Conservation (phyloP, 371 early-diverging fungal genomes). For the Mycotypha africana region DNA sequence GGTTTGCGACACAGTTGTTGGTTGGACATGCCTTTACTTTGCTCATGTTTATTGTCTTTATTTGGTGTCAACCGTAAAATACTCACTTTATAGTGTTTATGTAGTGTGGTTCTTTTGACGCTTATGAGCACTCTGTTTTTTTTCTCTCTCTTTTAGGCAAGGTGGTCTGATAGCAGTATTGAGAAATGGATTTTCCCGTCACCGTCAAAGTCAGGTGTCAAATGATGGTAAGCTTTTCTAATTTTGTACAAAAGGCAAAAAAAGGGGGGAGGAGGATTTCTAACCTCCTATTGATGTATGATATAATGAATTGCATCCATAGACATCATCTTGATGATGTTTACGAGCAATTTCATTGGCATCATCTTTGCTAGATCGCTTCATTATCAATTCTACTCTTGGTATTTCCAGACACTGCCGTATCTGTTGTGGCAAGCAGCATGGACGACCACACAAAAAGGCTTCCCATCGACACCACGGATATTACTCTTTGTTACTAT, state of each 20-base stretch:
- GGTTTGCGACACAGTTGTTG: slow-evolving; percentile 60
- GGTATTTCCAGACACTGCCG: slow-evolving; percentile 88
- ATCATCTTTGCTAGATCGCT: slow-evolving; percentile 82
- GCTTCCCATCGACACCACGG: slow-evolving; percentile 9
- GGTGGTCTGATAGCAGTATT: slow-evolving; percentile 51
- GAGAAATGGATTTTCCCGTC: slow-evolving; percentile 29
- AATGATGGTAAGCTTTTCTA: slow-evolving; percentile 46
- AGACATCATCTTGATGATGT: slow-evolving; percentile 69
- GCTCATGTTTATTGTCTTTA: slow-evolving; percentile 46
- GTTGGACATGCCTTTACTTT: slow-evolving; percentile 55
- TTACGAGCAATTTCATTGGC: slow-evolving; percentile 83
- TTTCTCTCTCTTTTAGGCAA: slow-evolving; percentile 20
- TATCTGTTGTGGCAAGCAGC: slow-evolving; percentile 62
- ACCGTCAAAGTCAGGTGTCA: slow-evolving; percentile 11
- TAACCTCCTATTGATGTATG: too few species aligned
- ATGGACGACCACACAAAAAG: slow-evolving; percentile 5
- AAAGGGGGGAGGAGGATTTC: too few species aligned
- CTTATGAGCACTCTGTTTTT: too few species aligned
- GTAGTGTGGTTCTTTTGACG: too few species aligned
- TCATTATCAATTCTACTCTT: slow-evolving; percentile 94
- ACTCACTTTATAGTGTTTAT: too few species aligned
- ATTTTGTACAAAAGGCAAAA: too few species aligned
- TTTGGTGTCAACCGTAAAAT: slow-evolving; percentile 51
- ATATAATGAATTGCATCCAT: too few species aligned
- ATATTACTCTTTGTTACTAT: slow-evolving; percentile 34